Conservation (phyloP, 1,284 basidiomycete species). For the Prillingera fragicola region DNA sequence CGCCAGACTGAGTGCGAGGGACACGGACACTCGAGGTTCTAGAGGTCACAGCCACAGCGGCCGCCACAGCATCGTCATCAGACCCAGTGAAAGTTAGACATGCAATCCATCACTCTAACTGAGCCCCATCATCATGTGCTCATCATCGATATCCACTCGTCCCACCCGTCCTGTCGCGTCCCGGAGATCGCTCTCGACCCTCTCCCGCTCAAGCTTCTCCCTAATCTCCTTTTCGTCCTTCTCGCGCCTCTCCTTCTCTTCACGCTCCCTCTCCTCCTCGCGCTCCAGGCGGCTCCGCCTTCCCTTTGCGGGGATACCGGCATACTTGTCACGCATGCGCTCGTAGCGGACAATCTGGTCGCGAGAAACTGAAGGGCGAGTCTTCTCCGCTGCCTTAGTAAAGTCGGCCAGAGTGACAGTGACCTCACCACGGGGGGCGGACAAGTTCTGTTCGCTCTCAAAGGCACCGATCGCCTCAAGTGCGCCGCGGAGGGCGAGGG, state of each 20-base stretch:
- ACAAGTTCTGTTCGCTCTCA: constrained; percentile 51
- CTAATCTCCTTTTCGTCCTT: too few species aligned
- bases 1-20: too few species aligned
- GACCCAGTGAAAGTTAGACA: too few species aligned
- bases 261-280: constrained; percentile 22
- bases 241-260: constrained; percentile 1
- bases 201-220: too few species aligned
- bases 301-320: constrained; percentile 55
- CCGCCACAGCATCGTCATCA: too few species aligned
- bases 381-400: constrained; percentile 66
- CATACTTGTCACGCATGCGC: constrained; percentile 68
- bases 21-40: too few species aligned
- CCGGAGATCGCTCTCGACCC: too few species aligned
- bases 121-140: too few species aligned
- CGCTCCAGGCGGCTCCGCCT: constrained; percentile 34
- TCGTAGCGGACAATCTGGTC: constrained; percentile 79
- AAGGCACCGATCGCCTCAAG: constrained; percentile 58
- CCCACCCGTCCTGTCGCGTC: too few species aligned
- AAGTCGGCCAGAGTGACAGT: constrained; percentile 61
- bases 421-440: constrained; percentile 11
- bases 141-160: too few species aligned
- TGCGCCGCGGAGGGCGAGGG: constrained; percentile 68
- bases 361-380: constrained; percentile 76
- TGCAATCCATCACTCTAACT: too few species aligned
- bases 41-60: too few species aligned